Base-by-base conservation (phyloP, 202 grass and related monocot species). In the Elaeis oleifera region DNA sequence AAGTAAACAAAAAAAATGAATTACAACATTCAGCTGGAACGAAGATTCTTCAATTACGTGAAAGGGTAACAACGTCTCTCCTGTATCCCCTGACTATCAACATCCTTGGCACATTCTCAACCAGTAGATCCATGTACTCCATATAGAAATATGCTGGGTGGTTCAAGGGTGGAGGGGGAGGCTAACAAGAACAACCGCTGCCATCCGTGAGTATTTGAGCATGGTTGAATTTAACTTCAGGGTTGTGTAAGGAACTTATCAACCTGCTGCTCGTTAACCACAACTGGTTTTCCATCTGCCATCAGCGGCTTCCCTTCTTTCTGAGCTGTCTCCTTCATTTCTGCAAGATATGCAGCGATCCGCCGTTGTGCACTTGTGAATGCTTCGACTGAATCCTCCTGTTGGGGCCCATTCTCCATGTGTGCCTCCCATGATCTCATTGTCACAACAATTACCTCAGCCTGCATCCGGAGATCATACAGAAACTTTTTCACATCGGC, bases 161-260 rank as follows among this genome's bases (percentile, higher is more conserved):
- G 57, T 59, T 31, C 11, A 59, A 27, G 26, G 53, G 53, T 19
- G 53, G 53, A 21, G 25, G 57, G 4, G 57, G 15, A 59, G 24
- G 57, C 57, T 59, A 24, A 59, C 24, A 16, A 59, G 57, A 75
- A 99, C 94, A 50, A 99, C 88, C 0, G 94, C 84, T 17, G 94
- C 82, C 94, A 99, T 99, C 77, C 94, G 84, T 3, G 94, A 99
- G 52, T 99, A 99, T 60, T 84, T 92, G 25, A 94, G 83, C 67
- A 99, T 86, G 25, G 85, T 92, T 1, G 88, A 99, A 74, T 99
- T 99, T 39, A 99, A 68, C 69, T 92, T 99, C 49, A 99, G 57
- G 74, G 84, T 99, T 24, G 94, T 94, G 29, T 92, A 92, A 94
- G 79, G 81, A 99, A 99, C 77, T 99, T 99, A 36, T 92, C 94